These are phyloP conservation scores for Botrytis deweyae DNA, from an alignment of 2,329 filamentous ascomycete genomes.

Conservation along the genomic window DNA sequence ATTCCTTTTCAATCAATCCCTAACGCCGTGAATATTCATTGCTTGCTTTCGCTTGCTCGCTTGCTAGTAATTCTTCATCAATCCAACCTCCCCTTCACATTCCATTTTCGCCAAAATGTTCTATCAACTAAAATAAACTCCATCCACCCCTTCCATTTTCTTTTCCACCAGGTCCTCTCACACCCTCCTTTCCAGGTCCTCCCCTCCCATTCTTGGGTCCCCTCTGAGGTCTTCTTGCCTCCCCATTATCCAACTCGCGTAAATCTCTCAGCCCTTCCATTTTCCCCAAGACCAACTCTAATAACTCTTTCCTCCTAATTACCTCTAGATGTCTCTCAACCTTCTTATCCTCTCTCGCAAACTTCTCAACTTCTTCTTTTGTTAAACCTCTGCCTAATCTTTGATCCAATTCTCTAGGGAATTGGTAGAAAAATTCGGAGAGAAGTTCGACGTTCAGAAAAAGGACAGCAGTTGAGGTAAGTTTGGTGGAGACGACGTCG, in stretches of 20 bases:
- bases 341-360: slow-evolving; percentile 90
- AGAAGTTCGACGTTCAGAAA: slow-evolving; percentile 97
- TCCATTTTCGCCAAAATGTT: neutral
- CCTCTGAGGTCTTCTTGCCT: slow-evolving; percentile 30
- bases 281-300: slow-evolving; percentile 91
- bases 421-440: slow-evolving; percentile 97
- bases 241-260: slow-evolving; percentile 64
- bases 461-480: slow-evolving; percentile 90
- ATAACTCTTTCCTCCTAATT: slow-evolving; percentile 84
- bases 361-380: slow-evolving; percentile 78
- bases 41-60: slow-evolving; percentile 6
- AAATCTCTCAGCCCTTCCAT: slow-evolving; percentile 84
- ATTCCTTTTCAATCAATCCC: slow-evolving; percentile 11
- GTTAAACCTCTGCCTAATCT: slow-evolving; percentile 79
- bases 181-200: slow-evolving; percentile 21
- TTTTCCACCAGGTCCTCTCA: slow-evolving; percentile 21
- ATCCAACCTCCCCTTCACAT: neutral
- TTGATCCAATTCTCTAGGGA: slow-evolving; percentile 86
- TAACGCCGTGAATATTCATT: slow-evolving; percentile 5
- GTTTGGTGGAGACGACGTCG: slow-evolving; percentile 93
- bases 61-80: neutral
- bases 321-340: slow-evolving; percentile 87
- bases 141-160: slow-evolving; percentile 17
- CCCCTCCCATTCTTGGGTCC: slow-evolving; percentile 21
- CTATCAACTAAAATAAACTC: slow-evolving; percentile 20